Evolutionary conservation across 192 early-diverging fungal genomes (phyloP).

Genomic region (Dissophora ornata): DNA sequence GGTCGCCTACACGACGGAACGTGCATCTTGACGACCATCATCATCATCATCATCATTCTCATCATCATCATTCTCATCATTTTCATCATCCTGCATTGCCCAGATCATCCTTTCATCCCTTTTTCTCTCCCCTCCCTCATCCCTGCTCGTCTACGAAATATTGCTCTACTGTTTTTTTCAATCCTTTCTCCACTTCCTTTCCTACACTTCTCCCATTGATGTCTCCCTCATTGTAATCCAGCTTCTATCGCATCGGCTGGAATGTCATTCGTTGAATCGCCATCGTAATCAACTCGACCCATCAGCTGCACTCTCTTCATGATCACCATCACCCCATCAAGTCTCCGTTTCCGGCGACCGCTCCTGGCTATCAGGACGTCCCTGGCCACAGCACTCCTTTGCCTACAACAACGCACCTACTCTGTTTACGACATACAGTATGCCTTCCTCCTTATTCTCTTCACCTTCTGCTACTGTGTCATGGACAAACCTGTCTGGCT

Average conservation of each 20-base stretch:
- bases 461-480: constrained; percentile 41
- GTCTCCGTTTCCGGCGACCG: constrained; percentile 3
- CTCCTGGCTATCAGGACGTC: constrained; percentile 1
- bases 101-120: too few relatives aligned
- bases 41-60: too few relatives aligned
- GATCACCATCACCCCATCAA: constrained; percentile 5
- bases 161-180: too few relatives aligned
- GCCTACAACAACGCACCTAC: constrained; percentile 29
- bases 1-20: too few relatives aligned
- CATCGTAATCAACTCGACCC: background rate
- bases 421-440: constrained; percentile 55
- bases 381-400: background rate
- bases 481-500: constrained; percentile 28
- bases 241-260: background rate
- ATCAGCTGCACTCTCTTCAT: background rate
- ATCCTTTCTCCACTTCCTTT: too few relatives aligned
- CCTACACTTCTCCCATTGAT: background rate
- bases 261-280: background rate
- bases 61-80: too few relatives aligned
- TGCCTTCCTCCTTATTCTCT: constrained; percentile 39
- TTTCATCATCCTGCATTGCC: too few relatives aligned
- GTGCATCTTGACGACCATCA: too few relatives aligned
- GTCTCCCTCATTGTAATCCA: background rate
- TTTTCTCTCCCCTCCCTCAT: too few relatives aligned
- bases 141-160: too few relatives aligned